Base-by-base conservation (phyloP, 2,329 filamentous ascomycete genomes). In the Ascomycota sp. region DNA sequence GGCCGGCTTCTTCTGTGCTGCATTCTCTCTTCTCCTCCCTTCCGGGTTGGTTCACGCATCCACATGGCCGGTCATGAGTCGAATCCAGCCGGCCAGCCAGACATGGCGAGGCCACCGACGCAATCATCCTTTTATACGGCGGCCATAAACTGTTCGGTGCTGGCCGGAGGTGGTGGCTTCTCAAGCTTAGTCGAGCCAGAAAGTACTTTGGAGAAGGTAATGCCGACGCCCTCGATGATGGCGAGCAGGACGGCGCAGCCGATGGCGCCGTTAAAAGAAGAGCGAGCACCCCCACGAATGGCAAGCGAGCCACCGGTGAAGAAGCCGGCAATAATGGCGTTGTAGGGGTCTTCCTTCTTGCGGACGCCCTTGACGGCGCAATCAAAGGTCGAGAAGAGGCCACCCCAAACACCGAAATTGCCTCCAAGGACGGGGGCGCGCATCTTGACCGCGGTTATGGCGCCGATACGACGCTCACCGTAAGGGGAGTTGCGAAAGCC, bases 361-460 rank as follows among this genome's bases (percentile, higher is more conserved):
- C 83, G 65, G 33, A 86, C 61, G 33, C 86, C 86, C 65, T 95
- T 98, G 37, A 94, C 79, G 15, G 85, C 79, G 61, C 89, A 98
- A 59, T 98, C 89, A 48, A 86, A 95, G 36, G 82, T 91, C 44
- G 75, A 82, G 65, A 95, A 95, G 33, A 95, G 62, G 40, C 89
- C 89, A 50, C 89, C 86, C 86, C 89, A 95, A 33, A 92, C 82
- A 45, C 86, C 86, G 45, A 95, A 98, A 64, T 98, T 98, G 46
- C 89, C 89, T 47, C 89, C 89, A 28, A 95, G 69, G 22, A 95
- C 86, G 3, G 89, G 89, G 25, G 89, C 89, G 50, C 89, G 78
- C 50, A 89, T 85, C 66, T 98, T 98, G 58, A 98, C 83, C 35
- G 89, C 89, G 45, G 86, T 94, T 57, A 98, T 68, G 42, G 89